These are phyloP conservation scores for Zalaria sp. DNA, from an alignment of 2,329 filamentous ascomycete genomes.

Conservation along the genomic window DNA sequence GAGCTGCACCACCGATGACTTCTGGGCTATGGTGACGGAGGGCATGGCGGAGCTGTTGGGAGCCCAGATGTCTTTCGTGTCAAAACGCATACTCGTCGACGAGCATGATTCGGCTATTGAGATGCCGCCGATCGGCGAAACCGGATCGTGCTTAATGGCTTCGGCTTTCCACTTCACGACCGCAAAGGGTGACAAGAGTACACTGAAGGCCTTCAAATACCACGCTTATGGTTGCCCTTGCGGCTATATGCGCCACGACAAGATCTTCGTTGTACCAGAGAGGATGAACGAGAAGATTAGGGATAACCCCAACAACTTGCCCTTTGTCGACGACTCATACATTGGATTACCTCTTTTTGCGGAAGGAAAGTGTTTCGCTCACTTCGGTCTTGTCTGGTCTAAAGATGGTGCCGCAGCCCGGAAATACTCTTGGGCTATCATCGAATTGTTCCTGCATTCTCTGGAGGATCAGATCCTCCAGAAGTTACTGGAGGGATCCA, in stretches of 20 bases:
- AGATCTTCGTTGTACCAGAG: constrained; percentile 54
- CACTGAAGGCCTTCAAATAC: constrained; percentile 48
- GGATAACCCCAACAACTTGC: constrained; percentile 46
- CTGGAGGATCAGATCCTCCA: constrained; percentile 52
- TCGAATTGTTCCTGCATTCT: constrained; percentile 54
- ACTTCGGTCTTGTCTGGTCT: constrained; percentile 62
- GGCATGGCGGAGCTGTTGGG: constrained; percentile 48
- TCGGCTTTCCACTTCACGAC: constrained; percentile 54
- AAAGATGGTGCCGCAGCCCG: constrained; percentile 42
- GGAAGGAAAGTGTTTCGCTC: constrained; percentile 51
- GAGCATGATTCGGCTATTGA: constrained; percentile 45
- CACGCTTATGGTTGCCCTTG: constrained; percentile 51
- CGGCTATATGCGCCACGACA: constrained; percentile 57
- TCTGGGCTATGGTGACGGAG: constrained; percentile 51
- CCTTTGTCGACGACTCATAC: constrained; percentile 51
- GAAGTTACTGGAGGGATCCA: constrained; percentile 39
- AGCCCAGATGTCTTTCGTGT: constrained; percentile 55
- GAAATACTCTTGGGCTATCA: constrained; percentile 48
- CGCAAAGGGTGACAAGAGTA: constrained; percentile 36
- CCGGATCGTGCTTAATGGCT: constrained; percentile 49
- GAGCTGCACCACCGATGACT: constrained; percentile 40
- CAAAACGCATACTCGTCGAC: constrained; percentile 47
- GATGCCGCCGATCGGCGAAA: constrained; percentile 46
- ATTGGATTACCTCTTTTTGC: constrained; percentile 52
- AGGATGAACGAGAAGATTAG: constrained; percentile 40